Conservation (phyloP, 371 early-diverging fungal species). For the Syncephalastrum monosporum region DNA sequence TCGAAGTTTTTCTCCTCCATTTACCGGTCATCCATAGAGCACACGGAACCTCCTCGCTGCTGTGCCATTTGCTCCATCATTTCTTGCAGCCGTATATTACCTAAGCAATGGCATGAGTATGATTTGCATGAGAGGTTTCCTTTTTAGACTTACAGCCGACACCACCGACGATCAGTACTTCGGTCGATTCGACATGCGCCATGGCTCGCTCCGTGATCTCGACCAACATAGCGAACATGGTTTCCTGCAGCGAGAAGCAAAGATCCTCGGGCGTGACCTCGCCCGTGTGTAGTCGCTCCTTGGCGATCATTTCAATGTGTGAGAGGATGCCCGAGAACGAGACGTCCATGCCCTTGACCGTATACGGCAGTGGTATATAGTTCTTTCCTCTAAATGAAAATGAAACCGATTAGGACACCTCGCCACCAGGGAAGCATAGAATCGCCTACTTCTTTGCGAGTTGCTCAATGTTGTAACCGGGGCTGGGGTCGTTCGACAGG, state of each 20-base stretch:
- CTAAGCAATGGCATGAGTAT: constrained; percentile 22
- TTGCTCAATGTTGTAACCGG: constrained; percentile 99
- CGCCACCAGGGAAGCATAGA: too few relatives aligned
- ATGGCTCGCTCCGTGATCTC: constrained; percentile 99
- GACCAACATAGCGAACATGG: constrained; percentile 98
- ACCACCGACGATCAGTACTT: constrained; percentile 99
- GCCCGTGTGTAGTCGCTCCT: constrained; percentile 58
- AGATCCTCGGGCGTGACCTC: constrained; percentile 83
- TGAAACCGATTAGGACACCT: neutral
- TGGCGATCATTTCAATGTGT: constrained; percentile 80
- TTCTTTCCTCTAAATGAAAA: constrained; percentile 68
- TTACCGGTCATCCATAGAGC: constrained; percentile 96
- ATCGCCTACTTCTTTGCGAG: constrained; percentile 76
- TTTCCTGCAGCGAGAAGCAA: constrained; percentile 99
- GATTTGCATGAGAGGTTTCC: neutral
- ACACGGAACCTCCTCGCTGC: constrained; percentile 89
- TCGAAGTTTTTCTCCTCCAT: neutral
- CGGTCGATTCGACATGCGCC: constrained; percentile 94
- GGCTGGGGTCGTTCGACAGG: constrained; percentile 96
- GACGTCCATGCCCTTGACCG: constrained; percentile 99
- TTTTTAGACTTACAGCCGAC: constrained; percentile 85
- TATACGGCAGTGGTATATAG: constrained; percentile 93
- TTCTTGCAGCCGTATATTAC: constrained; percentile 92
- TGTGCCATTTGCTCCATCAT: constrained; percentile 98
- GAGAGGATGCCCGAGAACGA: constrained; percentile 98